Percentiles rank a stretch among this genome's conserved stretches.
Conservation (phyloP, 176 grass and related monocot species). For the Melocanna baccifera region DNA sequence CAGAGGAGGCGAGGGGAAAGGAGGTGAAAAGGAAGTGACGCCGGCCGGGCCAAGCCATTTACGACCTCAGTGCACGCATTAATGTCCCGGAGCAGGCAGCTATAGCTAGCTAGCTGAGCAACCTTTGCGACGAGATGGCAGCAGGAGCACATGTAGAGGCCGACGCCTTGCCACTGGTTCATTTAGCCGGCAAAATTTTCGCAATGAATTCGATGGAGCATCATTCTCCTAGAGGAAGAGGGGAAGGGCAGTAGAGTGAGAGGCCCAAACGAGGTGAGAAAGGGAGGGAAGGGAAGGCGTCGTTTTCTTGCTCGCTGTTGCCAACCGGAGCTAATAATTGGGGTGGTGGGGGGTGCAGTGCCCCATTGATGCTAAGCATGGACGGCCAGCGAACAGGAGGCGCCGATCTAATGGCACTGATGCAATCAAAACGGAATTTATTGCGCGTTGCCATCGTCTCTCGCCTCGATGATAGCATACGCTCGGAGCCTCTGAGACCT, state of each 20-base stretch:
- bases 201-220: not conserved
- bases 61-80: slow-evolving; percentile 16
- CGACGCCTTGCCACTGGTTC: not conserved
- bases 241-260: too few relatives aligned
- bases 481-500: not conserved
- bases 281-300: not conserved
- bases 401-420: slow-evolving; percentile 28
- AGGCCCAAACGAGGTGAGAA: not conserved
- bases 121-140: not conserved
- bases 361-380: slow-evolving; percentile 28
- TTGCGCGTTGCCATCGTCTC: not conserved
- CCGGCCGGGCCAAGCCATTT: slow-evolving; percentile 9
- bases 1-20: not conserved
- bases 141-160: not conserved
- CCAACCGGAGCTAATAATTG: slow-evolving; percentile 29
- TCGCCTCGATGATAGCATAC: slow-evolving; percentile 3
- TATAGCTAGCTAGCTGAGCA: not conserved
- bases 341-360: not conserved
- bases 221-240: too few relatives aligned
- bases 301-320: slow-evolving; percentile 36
- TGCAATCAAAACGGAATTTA: slow-evolving; percentile 33
- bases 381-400: slow-evolving; percentile 14
- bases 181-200: not conserved
- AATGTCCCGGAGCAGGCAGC: not conserved
- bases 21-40: not conserved